Conservation (phyloP, 371 early-diverging fungal genomes). For the Actinomortierella ambigua region DNA sequence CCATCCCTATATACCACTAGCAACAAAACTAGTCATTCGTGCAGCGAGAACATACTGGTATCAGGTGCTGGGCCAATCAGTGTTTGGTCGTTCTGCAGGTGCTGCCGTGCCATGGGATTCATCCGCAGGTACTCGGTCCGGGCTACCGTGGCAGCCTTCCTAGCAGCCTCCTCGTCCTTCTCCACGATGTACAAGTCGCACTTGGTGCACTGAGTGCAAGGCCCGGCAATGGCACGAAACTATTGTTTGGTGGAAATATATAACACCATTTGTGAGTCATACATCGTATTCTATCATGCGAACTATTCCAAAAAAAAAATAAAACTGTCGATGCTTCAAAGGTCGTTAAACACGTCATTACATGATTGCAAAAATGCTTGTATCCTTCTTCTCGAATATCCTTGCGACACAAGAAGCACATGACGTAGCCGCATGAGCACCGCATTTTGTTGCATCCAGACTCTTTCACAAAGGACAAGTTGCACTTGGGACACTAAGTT, state of each 20-base stretch:
- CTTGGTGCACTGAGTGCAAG: conserved; percentile 55
- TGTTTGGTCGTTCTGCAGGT: conserved; percentile 7
- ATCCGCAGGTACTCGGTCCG: conserved; percentile 42
- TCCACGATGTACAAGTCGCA: conserved; percentile 67
- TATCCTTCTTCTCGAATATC: conserved; percentile 63
- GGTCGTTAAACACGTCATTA: background rate
- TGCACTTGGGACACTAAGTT: conserved; percentile 66
- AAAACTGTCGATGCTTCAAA: background rate
- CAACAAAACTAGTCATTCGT: too few relatives aligned
- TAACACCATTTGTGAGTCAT: too few relatives aligned
- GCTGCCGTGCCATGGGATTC: conserved; percentile 5
- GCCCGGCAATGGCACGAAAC: conserved; percentile 66
- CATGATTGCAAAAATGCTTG: conserved; percentile 50
- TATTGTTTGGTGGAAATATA: background rate
- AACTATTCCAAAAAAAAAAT: background rate
- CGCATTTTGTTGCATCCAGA: conserved; percentile 74
- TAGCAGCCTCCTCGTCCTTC: conserved; percentile 55
- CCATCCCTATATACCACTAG: too few relatives aligned
- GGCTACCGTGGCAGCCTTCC: conserved; percentile 56
- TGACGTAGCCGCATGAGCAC: conserved; percentile 49
- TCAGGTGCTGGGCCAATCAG: conserved; percentile 43
- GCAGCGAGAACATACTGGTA: too few relatives aligned
- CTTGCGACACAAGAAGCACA: conserved; percentile 73
- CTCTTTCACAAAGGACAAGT: conserved; percentile 61
- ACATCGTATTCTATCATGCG: background rate